Evolutionary conservation across 148 eudicot genomes (phyloP), one percentile per base, ranked within the genome.

Genomic region (Camellia lanceoleosa): DNA sequence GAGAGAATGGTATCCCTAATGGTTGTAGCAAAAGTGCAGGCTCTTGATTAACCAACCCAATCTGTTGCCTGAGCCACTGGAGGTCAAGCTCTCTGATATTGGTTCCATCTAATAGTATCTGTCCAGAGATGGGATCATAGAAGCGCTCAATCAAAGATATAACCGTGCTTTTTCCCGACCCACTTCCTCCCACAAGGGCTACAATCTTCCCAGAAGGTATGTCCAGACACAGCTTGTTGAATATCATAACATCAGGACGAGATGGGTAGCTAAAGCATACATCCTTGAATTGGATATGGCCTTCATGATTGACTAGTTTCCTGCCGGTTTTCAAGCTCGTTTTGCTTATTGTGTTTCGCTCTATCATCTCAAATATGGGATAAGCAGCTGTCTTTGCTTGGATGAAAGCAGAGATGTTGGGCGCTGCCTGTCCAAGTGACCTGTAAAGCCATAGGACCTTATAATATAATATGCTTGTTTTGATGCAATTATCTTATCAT

Each of bases 171-270:
- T 96, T 96, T 30, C 99, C 99, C 4, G 98, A 92, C 20, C 99
- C 99, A 79, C 99, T 96, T 75, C 90, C 97, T 81, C 99, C 99
- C 44, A 96, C 99, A 79, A 96, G 97, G n/a, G 99, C 99, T 75
- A 96, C 91, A 52, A 96, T 88, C 80, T 96, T 96, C 47, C 99
- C 99, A 6, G 97, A 73, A 66, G 99, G 95, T 74, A 96, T 92
- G 69, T 94, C 93, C 15, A 96, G 89, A 76, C 84, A 68, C 13
- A 96, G 82, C 55, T 87, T 90, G 75, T 93, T 78, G 81, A 94
- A 92, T 80, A 97, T 89, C 83, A 85, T 75, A 61, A 92, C 98
- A 76, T 96, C 98, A 56, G 97, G 95, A 23, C 98, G 95, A 60
- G 99, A 92, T 14, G 99, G 99, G 70, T 96, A 96, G 86, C 97